Base-by-base conservation (phyloP, 75 land plant genomes). In the Pinus albicaulis region DNA sequence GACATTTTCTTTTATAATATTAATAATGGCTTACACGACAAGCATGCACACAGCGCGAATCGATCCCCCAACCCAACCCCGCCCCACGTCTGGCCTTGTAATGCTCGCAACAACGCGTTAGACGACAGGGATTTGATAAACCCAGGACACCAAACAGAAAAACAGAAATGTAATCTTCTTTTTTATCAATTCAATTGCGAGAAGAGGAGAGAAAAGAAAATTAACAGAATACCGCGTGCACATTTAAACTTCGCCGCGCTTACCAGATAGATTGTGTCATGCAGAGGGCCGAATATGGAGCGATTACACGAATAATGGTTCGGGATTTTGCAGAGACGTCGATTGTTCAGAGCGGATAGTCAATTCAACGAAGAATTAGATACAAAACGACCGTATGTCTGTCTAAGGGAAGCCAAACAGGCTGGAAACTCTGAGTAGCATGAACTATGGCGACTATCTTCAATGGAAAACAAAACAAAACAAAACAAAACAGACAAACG, bases 21-120 rank as follows among this genome's bases (percentile, higher is more conserved):
- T 31, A 64, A 31, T 64, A 31, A 64, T 26, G 36, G 65, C 65
- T 62, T 62, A 62, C 69, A 65, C 69, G 69, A 65, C 44, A 36
- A 19, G 16, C 69, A 62, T 15, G 16, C 5, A 15, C 26, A 62
- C 24, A 13, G 25, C 26, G 11, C 12, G 13, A 61, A 64, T 1
- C 3, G 31, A 64, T 26, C 68, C 17, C 68, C 20, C 68, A 26
- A 34, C 68, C 20, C 68, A 26, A 34, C 31, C 24, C 24, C 65
- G 19, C 64, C 53, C 53, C 53, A 48, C 53, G 53, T 48, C 11
- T 48, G 53, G 53, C 53, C 53, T 48, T 48, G 53, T 48, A 48
- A 48, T 48, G 31, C 68, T 25, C 68, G 36, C 68, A 26, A 34
- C 31, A 3, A 62, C 65, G 68, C 64, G 24, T 25, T 25, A 23